phyloP scores from a whole-genome alignment of 371 early-diverging fungal genomes.

The Mortierella sp. region DNA sequence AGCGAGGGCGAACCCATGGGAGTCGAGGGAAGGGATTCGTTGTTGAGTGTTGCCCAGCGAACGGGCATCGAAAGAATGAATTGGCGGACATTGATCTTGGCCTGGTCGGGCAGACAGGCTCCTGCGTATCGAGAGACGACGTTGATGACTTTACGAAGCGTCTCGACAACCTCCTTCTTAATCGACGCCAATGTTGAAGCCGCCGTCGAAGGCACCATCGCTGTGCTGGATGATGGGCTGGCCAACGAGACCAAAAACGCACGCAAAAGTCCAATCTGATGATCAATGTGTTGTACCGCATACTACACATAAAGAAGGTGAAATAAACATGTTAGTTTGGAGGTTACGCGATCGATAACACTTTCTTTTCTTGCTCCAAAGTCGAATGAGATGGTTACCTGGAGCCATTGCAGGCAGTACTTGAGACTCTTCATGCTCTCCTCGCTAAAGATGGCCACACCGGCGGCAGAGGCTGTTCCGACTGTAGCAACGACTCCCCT shows the following conservation, averaged over 20 bases:
- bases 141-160: slow-evolving; percentile 90
- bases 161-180: slow-evolving; percentile 88
- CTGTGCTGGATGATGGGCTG: slow-evolving; percentile 50
- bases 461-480: slow-evolving; percentile 78
- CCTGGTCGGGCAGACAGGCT: slow-evolving; percentile 88
- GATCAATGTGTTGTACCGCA: slow-evolving; percentile 86
- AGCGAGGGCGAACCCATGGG: slow-evolving; percentile 61
- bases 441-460: slow-evolving; percentile 83
- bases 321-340: neutral
- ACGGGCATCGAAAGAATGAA: slow-evolving; percentile 90
- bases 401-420: slow-evolving; percentile 87
- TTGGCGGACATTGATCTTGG: slow-evolving; percentile 83
- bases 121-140: slow-evolving; percentile 92
- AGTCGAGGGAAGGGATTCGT: slow-evolving; percentile 49
- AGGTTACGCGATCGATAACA: neutral
- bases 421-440: slow-evolving; percentile 83
- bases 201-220: slow-evolving; percentile 45
- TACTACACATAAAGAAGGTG: slow-evolving; percentile 62
- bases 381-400: slow-evolving; percentile 17
- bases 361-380: neutral
- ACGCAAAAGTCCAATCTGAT: slow-evolving; percentile 81
- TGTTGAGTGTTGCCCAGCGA: slow-evolving; percentile 80
- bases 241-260: slow-evolving; percentile 74
- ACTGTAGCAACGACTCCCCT: slow-evolving; percentile 81
- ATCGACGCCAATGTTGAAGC: slow-evolving; percentile 69